Conservation (phyloP, 2,329 filamentous ascomycete species). For the Cryphonectria nitschkei region DNA sequence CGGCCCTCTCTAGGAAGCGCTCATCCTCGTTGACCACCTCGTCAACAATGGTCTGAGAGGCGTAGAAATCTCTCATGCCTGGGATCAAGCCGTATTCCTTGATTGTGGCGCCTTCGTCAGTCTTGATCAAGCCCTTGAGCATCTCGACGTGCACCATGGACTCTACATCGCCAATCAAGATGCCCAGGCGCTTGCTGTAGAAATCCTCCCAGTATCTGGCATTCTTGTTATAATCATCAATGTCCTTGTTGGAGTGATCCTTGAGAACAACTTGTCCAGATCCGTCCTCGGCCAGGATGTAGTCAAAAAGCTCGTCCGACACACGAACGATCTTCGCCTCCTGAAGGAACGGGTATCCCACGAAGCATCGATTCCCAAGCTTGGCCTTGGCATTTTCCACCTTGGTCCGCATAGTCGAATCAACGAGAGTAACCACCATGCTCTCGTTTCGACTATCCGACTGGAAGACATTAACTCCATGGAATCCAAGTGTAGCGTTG, state of each 20-base stretch:
- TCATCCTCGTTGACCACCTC: conserved; percentile 88
- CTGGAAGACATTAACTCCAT: conserved; percentile 93
- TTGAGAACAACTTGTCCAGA: conserved; percentile 64
- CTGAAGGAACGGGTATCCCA: conserved; percentile 93
- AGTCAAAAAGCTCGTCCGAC: conserved; percentile 92
- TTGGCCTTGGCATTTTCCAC: conserved; percentile 75
- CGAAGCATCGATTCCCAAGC: conserved; percentile 83
- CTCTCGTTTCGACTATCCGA: conserved; percentile 96
- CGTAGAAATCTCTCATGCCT: conserved; percentile 86
- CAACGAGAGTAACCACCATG: conserved; percentile 84
- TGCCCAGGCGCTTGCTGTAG: conserved; percentile 90
- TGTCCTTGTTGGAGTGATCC: conserved; percentile 75
- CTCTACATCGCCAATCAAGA: conserved; percentile 84
- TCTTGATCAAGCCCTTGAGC: conserved; percentile 88
- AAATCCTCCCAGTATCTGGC: conserved; percentile 79
- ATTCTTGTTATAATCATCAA: conserved; percentile 83
- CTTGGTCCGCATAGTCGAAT: conserved; percentile 72
- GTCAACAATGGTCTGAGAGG: conserved; percentile 89
- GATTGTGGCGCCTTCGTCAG: conserved; percentile 84
- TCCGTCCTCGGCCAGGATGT: conserved; percentile 69
- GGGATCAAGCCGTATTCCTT: conserved; percentile 91
- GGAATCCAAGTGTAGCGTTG: conserved; percentile 78
- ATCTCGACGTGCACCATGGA: conserved; percentile 91
- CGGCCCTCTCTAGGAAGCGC: conserved; percentile 87
- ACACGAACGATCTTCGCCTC: conserved; percentile 89